Base-by-base conservation (phyloP, 306 rosid species). In the Lathyrus tuberosus region DNA sequence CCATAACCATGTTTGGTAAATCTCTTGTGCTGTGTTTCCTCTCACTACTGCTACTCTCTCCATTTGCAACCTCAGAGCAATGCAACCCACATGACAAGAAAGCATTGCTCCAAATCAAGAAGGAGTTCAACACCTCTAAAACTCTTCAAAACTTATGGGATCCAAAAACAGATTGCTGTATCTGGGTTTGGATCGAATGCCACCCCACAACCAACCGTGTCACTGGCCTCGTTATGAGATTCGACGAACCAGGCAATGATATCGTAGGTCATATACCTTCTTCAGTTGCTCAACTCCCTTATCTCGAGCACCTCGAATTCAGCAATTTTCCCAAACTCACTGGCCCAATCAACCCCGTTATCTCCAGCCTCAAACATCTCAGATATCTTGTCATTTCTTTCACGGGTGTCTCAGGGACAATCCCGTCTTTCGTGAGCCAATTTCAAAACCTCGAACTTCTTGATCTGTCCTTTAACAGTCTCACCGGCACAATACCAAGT, bases 31-130 rank as follows among this genome's bases (percentile, higher is more conserved):
- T 44, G 0, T 70, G 53, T 38, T 47, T 80, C 30, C 11, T 80
- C 64, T 15, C 46, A 11, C 10, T 80, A 0, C 3, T 79, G 1
- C n/a, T 80, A 37, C 4, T 76, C 68, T 64, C 80, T 60, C 40
- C 76, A 10, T 5, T 68, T 5, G 66, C 84, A 5, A 35, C 80
- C 15, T 82, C 90, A 4, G 82, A 76, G n/a, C 78, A 48, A 40
- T 92, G 97, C 81, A 75, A 89, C 71, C 89, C 89, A 0, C 7
- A 73, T 0, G 97, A 92, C 85, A 86, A 87, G 40, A 83, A 86
- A 0, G 95, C 52, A 18, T 84, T 91, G 10, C 89, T 91, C 43
- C 76, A 79, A 64, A 86, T 92, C 65, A 89, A 84, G 69, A 66
- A 80, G 22, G 86, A 86, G 31, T 77, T 92, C 68, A 81, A 84